Conservation (phyloP, 2,329 filamentous ascomycete genomes). For the Fusarium sp. region DNA sequence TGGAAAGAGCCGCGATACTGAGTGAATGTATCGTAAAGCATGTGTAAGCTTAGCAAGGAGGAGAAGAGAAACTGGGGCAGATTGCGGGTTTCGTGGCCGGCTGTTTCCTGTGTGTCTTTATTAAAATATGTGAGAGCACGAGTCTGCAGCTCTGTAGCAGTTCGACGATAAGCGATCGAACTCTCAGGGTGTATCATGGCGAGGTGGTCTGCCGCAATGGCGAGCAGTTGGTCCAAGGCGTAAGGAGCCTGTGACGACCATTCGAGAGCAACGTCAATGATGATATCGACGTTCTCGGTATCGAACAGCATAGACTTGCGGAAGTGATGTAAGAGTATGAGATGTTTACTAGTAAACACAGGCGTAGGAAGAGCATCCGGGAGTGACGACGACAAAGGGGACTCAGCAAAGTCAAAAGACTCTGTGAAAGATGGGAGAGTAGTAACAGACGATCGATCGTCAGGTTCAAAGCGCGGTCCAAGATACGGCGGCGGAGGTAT, state of each 20-base stretch:
- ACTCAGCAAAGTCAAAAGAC: conserved; percentile 37
- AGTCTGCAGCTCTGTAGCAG: conserved; percentile 61
- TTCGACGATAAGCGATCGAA: conserved; percentile 45
- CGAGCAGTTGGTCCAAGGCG: conserved; percentile 62
- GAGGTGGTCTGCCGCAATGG: conserved; percentile 59
- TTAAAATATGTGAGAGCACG: conserved; percentile 58
- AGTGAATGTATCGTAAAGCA: conserved; percentile 62
- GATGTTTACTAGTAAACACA: conserved; percentile 55
- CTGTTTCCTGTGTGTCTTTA: conserved; percentile 48
- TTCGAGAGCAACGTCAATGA: conserved; percentile 52
- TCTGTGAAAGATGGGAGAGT: conserved; percentile 44
- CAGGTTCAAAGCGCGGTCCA: conserved; percentile 6
- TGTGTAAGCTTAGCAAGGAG: conserved; percentile 59
- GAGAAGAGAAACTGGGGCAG: conserved; percentile 62
- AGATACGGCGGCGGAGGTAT: conserved; percentile 28
- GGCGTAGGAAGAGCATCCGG: conserved; percentile 33
- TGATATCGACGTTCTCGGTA: conserved; percentile 36
- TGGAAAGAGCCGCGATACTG: conserved; percentile 56
- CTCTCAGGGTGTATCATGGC: conserved; percentile 42
- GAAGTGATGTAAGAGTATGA: conserved; percentile 58
- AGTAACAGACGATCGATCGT: conserved; percentile 30
- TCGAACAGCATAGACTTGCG: conserved; percentile 46
- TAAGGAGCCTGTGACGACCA: conserved; percentile 57
- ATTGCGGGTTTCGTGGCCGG: conserved; percentile 46
- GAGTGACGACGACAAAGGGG: conserved; percentile 19